Evolutionary conservation across 495 filamentous ascomycete species (phyloP), one percentile per base, ranked within the genome.

Genomic region (Trichocladium antarcticum): DNA sequence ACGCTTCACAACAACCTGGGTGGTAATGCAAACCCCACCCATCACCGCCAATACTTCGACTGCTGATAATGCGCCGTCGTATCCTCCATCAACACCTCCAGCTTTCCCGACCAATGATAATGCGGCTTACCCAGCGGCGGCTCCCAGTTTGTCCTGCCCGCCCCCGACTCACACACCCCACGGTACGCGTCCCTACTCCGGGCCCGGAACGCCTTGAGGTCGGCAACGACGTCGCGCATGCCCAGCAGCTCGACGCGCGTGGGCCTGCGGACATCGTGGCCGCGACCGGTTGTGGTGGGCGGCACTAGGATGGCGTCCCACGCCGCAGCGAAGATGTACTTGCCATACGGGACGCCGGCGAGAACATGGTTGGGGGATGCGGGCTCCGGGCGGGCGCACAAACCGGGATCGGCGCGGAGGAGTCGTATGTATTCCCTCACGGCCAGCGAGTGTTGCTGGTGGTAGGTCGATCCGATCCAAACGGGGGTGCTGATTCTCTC

Each of bases 341-440:
- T 42, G 1, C 65, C 48, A 7, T 55, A 31, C 16, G 71, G 71
- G 38, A 67, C 68, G 7, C 71, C 71, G 0, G 70, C 65, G 0
- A 54, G 57, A 10, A 70, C 56, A 29, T 74, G 69, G 39, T 50
- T 57, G 3, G 70, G 69, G 10, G 61, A 61, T 7, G 65, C 69
- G 4, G 70, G 70, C 7, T 56, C 57, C 12, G 63, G 40, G 27
- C 57, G 40, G 24, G 47, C 20, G n/a, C 56, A 55, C 3, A 72
- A 42, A 4, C 37, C 31, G 1, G 51, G 24, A n/a, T 64, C 14
- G 37, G 20, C 22, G 21, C 57, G 56, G 17, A 68, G 44, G 47
- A 67, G 60, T 35, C 54, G 60, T 57, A 64, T 63, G 54, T 74
- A 74, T 28, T 60, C 64, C 32, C 58, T 61, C 39, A 67, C 59